Base-by-base conservation (phyloP, 202 grass and related monocot genomes). In the Panicum hallii region DNA sequence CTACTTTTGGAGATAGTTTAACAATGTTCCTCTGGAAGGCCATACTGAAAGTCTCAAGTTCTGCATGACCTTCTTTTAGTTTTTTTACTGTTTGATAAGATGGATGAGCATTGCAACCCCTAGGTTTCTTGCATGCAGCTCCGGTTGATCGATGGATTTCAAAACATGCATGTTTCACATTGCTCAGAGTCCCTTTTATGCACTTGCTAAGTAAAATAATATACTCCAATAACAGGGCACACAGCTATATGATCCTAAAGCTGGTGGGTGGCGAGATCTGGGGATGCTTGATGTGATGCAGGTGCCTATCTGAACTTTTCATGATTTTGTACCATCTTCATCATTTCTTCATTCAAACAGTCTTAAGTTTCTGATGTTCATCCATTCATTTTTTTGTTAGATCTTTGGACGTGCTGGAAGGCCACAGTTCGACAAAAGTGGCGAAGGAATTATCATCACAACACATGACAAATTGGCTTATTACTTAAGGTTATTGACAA, bases 241-340 rank as follows among this genome's bases (percentile, higher is more conserved):
- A 73, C 96, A 98, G 72, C 77, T 98, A 75, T 98, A 98, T 90
- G 91, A 98, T 90, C 91, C 96, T 84, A 98, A 98, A 89, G 93
- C 89, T 89, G 96, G 96, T 45, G 96, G 93, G 66, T 98, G 93
- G 93, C 83, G 90, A 86, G 96, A 98, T 88, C 75, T 98, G 53
- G 95, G 96, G 68, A 98, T 98, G 96, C 96, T 98, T 36, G 96
- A 98, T 89, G 96, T 98, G 71, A 98, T 98, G 96, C 96, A 98
- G 96, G 96, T 94, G 89, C 34, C 45, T 70, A 56, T 60, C 70
- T 81, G 56, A 83, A 90, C 75, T 63, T 58, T 8, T 71, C 42
- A 8, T 75, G 5, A 16, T 76, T 83, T 23, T 75, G 70, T 67
- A 22, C 54, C 44, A 55, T 26, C 71, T 49, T 75, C 22, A 72